These are phyloP conservation scores for Nepenthes alata DNA, from an alignment of 179 eudicot species.

Conservation along the genomic window DNA sequence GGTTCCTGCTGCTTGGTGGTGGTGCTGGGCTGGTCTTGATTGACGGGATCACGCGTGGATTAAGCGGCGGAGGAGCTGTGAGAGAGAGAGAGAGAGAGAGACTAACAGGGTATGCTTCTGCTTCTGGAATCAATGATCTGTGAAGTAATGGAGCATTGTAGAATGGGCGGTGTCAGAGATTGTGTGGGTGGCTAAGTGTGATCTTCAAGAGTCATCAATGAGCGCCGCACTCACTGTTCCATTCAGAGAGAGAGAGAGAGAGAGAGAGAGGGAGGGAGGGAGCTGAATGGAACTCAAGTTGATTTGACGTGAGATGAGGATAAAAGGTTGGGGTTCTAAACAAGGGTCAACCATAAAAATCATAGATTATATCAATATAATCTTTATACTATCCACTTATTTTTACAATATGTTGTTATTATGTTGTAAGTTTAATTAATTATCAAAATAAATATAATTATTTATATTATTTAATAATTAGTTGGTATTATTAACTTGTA, in stretches of 20 bases:
- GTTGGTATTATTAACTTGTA: too few species aligned
- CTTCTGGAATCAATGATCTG: too few species aligned
- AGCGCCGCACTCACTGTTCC: constrained; percentile 20
- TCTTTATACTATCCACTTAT: too few species aligned
- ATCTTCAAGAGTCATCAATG: constrained; percentile 1
- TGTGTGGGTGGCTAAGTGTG: neutral
- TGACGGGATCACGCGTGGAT: constrained; percentile 9
- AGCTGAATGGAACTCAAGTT: neutral
- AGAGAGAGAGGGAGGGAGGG: constrained; percentile 4
- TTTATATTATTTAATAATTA: too few species aligned
- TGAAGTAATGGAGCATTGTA: too few species aligned
- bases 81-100: constrained; percentile 2
- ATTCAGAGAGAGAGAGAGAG: constrained; percentile 16
- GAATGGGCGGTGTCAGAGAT: too few species aligned
- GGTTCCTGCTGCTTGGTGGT: neutral
- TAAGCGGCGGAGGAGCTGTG: neutral
- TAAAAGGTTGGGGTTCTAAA: too few species aligned
- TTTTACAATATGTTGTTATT: too few species aligned
- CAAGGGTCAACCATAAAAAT: too few species aligned
- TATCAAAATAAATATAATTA: too few species aligned
- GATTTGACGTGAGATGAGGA: neutral
- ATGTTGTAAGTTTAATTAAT: too few species aligned
- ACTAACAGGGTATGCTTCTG: neutral
- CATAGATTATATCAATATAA: too few species aligned
- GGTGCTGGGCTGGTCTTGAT: constrained; percentile 8